Conservation (phyloP, 2,329 filamentous ascomycete genomes). For the Verticillium klebahnii region DNA sequence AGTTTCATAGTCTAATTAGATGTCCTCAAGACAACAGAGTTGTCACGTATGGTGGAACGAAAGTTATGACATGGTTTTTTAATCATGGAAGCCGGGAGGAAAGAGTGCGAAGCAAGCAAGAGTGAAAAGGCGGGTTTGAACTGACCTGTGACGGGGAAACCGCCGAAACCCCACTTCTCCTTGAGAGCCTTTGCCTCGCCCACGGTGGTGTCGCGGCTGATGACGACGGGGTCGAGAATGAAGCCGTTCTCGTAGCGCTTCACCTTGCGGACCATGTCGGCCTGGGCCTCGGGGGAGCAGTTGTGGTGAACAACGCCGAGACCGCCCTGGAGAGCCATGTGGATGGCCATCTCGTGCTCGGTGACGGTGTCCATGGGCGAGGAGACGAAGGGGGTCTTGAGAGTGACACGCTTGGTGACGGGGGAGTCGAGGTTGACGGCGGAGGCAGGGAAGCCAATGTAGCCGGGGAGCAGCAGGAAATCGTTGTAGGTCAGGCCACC, state of each 20-base stretch:
- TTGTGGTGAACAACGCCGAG: conserved; percentile 98
- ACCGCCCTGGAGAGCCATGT: conserved; percentile 86
- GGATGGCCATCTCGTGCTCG: conserved; percentile 98
- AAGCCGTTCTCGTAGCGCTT: conserved; percentile 99
- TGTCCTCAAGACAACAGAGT: conserved; percentile 76
- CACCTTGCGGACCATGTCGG: conserved; percentile 98
- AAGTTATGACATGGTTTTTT: conserved; percentile 89
- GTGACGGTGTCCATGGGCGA: conserved; percentile 99
- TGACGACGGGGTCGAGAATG: conserved; percentile 92
- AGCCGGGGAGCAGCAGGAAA: conserved; percentile 92
- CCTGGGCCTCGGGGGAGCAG: conserved; percentile 95
- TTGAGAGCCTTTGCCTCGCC: conserved; percentile 88
- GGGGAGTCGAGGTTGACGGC: conserved; percentile 85
- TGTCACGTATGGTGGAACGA: conserved; percentile 99
- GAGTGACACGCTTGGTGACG: conserved; percentile 88
- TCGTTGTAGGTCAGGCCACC: conserved; percentile 98
- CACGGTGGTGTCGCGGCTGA: conserved; percentile 81
- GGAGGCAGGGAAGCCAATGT: conserved; percentile 95
- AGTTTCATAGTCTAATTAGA: conserved; percentile 1
- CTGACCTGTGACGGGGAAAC: conserved; percentile 98
- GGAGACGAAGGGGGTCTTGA: conserved; percentile 96
- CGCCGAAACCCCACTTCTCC: conserved; percentile 97
- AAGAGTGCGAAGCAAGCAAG: conserved; percentile 13
- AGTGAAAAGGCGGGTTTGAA: conserved; percentile 16
- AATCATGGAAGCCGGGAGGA: conserved; percentile 60